Conservation (phyloP, 140 eudicot species). For the Erigeron philadelphicus region DNA sequence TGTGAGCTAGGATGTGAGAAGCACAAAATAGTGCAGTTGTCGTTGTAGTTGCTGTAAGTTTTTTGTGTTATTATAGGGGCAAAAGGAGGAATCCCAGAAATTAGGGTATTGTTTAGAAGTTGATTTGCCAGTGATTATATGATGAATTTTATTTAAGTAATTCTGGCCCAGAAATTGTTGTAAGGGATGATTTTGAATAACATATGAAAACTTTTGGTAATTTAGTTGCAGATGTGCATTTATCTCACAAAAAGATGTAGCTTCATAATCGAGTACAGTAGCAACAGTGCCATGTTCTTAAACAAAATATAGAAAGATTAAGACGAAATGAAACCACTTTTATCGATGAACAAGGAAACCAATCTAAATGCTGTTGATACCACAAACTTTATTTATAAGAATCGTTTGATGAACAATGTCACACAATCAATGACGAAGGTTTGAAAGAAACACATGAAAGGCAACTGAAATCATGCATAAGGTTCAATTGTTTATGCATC, state of each 20-base stretch:
- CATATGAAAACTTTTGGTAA: neutral
- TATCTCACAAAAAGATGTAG: neutral
- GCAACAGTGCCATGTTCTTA: neutral
- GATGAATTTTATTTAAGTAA: conserved; percentile 4
- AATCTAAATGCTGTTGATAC: neutral
- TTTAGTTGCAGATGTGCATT: neutral
- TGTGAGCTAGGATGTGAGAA: neutral
- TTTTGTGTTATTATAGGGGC: conserved; percentile 20
- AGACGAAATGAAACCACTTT: too few species aligned
- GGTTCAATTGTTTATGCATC: conserved; percentile 14
- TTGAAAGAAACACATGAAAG: neutral
- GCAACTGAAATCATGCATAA: neutral
- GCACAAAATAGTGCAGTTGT: conserved; percentile 2
- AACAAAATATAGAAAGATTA: neutral
- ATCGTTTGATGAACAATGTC: neutral
- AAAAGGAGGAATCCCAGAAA: conserved; percentile 5
- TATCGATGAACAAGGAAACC: neutral
- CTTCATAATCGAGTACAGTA: neutral
- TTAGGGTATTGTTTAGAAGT: conserved; percentile 25
- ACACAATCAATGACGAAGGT: neutral
- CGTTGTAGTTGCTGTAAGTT: conserved; percentile 2
- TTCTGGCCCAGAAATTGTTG: neutral
- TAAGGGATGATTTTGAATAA: neutral
- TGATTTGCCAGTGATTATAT: conserved; percentile 7
- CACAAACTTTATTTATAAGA: neutral